Conservation (phyloP, 768 basidiomycete genomes). For the Galerina sulciceps region DNA sequence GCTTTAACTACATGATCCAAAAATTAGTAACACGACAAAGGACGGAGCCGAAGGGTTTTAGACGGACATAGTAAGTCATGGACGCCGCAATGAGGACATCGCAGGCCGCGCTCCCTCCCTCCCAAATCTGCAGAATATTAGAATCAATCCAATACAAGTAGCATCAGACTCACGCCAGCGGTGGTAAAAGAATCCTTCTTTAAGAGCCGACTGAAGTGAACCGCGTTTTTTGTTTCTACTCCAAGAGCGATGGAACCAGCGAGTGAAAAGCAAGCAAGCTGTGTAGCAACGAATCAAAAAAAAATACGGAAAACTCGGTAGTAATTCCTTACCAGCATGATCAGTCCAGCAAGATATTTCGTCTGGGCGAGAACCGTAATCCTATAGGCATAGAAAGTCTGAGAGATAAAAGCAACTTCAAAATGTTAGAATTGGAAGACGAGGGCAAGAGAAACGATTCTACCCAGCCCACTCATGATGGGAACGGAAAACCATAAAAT, state of each 20-base stretch:
- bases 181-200: conserved; percentile 6
- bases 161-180: conserved; percentile 10
- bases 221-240: conserved; percentile 15
- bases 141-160: not conserved
- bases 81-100: conserved; percentile 16
- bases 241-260: conserved; percentile 17
- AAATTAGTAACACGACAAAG: not conserved
- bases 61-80: conserved; percentile 17
- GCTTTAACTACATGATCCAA: not conserved
- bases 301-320: not conserved
- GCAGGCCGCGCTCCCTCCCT: conserved; percentile 17
- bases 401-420: conserved; percentile 16
- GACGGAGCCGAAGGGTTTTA: not conserved
- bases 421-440: not conserved
- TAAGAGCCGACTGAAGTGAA: conserved; percentile 15
- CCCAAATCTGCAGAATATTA: conserved; percentile 13
- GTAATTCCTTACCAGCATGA: conserved; percentile 1
- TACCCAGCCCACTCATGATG: conserved; percentile 20
- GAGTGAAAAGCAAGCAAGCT: not conserved
- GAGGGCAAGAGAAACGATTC: not conserved
- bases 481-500: conserved; percentile 20
- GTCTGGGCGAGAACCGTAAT: conserved; percentile 8
- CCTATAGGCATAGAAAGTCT: conserved; percentile 17
- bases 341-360: conserved; percentile 1
- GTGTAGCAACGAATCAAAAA: not conserved